Percentiles rank a stretch among this genome's conserved stretches.
phyloP scores from a whole-genome alignment of 331 rosid genomes.

The Pyracantha coccinea region DNA sequence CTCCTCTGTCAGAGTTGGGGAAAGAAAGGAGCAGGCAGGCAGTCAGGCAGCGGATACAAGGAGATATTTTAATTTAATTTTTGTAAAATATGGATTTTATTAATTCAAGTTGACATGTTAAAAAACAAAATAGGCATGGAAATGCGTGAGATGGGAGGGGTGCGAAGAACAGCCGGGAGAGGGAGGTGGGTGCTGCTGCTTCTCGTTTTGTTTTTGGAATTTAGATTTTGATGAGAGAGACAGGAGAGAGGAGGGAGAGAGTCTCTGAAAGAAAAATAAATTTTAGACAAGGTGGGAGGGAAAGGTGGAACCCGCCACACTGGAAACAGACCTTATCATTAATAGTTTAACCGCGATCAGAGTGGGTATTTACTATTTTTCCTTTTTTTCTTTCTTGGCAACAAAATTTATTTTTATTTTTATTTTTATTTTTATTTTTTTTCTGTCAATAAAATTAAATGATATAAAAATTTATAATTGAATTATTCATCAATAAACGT shows the following conservation, averaged over 20 bases:
- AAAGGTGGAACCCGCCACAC: conserved; percentile 43
- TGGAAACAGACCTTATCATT: conserved; percentile 27
- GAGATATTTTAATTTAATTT: neutral
- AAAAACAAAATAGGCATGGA: conserved; percentile 22
- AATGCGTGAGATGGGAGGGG: conserved; percentile 27
- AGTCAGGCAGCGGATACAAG: neutral
- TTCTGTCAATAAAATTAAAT: too few relatives aligned
- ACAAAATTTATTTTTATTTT: too few relatives aligned
- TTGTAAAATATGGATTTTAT: neutral
- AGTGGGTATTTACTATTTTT: neutral
- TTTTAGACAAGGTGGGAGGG: neutral
- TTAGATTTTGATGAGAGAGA: neutral
- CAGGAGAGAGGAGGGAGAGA: neutral
- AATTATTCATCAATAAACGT: too few relatives aligned
- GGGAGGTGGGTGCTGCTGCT: neutral
- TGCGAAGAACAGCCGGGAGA: conserved; percentile 19
- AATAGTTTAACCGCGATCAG: conserved; percentile 9
- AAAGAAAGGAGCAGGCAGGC: neutral
- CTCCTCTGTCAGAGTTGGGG: neutral
- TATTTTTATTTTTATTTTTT: too few relatives aligned
- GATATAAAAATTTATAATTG: too few relatives aligned
- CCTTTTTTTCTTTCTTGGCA: neutral
- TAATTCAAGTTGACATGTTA: neutral
- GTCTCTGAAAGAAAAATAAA: neutral
- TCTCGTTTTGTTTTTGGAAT: neutral